These are phyloP conservation scores for Rhizophagus sp. DNA, from an alignment of 192 early-diverging fungal species.

Conservation along the genomic window DNA sequence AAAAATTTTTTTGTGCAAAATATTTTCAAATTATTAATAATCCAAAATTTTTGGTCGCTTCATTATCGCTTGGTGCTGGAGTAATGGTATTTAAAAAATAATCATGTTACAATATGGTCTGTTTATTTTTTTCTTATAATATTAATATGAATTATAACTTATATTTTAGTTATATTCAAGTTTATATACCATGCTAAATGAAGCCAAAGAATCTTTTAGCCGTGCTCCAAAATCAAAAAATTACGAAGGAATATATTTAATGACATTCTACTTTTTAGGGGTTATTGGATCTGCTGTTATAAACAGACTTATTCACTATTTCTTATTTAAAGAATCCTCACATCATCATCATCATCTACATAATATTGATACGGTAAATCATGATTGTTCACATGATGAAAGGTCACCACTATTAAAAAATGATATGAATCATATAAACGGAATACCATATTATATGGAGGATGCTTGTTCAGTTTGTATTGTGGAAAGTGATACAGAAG, in stretches of 20 bases:
- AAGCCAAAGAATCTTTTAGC: background rate
- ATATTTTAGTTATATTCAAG: slow-evolving; percentile 19
- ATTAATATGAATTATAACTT: background rate
- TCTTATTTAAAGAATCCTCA: background rate
- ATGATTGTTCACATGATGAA: background rate
- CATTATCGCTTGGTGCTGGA: slow-evolving; percentile 43
- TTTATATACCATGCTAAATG: background rate
- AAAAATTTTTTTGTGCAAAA: slow-evolving; percentile 30
- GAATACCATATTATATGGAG: background rate
- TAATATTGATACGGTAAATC: background rate
- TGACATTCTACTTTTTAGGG: slow-evolving; percentile 14
- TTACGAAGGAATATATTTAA: background rate
- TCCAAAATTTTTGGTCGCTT: slow-evolving; percentile 42
- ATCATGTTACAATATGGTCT: background rate
- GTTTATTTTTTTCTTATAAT: background rate
- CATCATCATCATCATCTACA: background rate
- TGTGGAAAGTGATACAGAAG: background rate
- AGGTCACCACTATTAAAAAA: slow-evolving; percentile 14
- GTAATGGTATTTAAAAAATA: slow-evolving; percentile 38
- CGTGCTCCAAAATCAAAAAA: background rate
- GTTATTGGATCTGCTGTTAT: slow-evolving; percentile 13
- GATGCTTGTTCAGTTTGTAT: background rate
- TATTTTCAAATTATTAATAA: slow-evolving; percentile 40
- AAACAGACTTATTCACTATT: slow-evolving; percentile 7
- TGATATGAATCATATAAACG: background rate